phyloP scores from a whole-genome alignment of 768 basidiomycete species.

The Kwoniella mangroviensis region DNA sequence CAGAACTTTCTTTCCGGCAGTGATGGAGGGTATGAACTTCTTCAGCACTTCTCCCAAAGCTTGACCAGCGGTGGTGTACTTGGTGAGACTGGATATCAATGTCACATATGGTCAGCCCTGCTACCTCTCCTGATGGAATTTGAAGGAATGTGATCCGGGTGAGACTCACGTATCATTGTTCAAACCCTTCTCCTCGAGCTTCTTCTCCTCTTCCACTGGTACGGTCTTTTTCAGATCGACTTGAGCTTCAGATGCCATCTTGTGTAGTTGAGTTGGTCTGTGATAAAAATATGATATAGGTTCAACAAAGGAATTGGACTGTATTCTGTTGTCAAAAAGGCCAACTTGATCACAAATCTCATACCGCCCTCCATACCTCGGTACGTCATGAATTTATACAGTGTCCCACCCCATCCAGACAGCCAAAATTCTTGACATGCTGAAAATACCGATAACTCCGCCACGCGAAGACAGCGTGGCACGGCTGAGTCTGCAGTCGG shows the following conservation, averaged over 20 bases:
- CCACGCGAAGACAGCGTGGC: background rate
- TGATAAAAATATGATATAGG: background rate
- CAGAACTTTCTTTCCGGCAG: slow-evolving; percentile 81
- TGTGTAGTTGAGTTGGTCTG: slow-evolving; percentile 7
- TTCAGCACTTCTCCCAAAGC: slow-evolving; percentile 83
- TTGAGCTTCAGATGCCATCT: slow-evolving; percentile 43
- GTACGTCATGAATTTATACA: background rate
- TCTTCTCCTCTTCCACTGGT: slow-evolving; percentile 38
- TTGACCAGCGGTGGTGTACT: slow-evolving; percentile 82
- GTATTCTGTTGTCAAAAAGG: background rate
- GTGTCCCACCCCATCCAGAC: background rate
- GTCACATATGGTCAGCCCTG: background rate
- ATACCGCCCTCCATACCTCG: background rate
- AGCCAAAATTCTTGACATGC: slow-evolving; percentile 3
- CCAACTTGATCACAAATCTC: no score
- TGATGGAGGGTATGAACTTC: slow-evolving; percentile 74
- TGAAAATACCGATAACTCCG: slow-evolving; percentile 11
- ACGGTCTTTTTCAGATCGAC: slow-evolving; percentile 53
- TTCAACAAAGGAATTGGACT: background rate
- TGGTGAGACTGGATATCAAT: slow-evolving; percentile 50
- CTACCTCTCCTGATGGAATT: background rate
- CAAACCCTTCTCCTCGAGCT: slow-evolving; percentile 55
- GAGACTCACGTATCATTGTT: slow-evolving; percentile 54
- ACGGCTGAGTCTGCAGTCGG: background rate
- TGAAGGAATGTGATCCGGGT: background rate